Base-by-base conservation (phyloP, 257 asterid species). In the Schizonepeta tenuifolia region DNA sequence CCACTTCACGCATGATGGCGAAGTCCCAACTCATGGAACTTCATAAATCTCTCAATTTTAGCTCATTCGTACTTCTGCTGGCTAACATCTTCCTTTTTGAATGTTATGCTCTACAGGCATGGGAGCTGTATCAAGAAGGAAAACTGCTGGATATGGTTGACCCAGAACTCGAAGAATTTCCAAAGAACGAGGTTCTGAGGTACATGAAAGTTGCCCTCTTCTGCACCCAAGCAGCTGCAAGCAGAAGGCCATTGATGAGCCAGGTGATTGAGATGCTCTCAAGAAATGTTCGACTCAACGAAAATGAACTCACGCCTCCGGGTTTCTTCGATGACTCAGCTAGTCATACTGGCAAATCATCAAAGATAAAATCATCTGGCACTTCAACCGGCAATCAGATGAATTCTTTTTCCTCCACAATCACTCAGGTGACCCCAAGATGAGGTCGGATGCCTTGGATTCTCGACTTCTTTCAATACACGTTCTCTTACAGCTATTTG, bases 191-290 rank as follows among this genome's bases (percentile, higher is more conserved):
- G 72, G 86, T 89, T 54, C 36, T 90, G 9, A 81, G 93, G 87
- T 89, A 83, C 65, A 84, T 89, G 60, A 93, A 90, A 84, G 92
- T 86, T 35, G 97, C 96, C 51, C 93, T 93, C 58, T 93, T 93
- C 81, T 93, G 98, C 85, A 79, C 87, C 36, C 98, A 93, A 84
- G 90, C 97, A 71, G 88, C 72, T 59, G 87, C 94, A 67, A 83
- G 82, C 69, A 85, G 98, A 76, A 89, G 98, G 83, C 98, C 98
- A 5, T 10, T 81, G 84, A 90, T 93, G 96, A 83, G 95, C 88
- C 98, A 90, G 76, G 96, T 89, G 72, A 75, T 84, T 6, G 79
- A 85, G 68, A 93, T 93, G 98, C 96, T 93, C 36, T 82, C 94
- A 0, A 87, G 71, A 78, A 77, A 93, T 72, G 92, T 90, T 46